Conservation (phyloP, 495 filamentous ascomycete genomes). For the Elaphomyces granulatus region DNA sequence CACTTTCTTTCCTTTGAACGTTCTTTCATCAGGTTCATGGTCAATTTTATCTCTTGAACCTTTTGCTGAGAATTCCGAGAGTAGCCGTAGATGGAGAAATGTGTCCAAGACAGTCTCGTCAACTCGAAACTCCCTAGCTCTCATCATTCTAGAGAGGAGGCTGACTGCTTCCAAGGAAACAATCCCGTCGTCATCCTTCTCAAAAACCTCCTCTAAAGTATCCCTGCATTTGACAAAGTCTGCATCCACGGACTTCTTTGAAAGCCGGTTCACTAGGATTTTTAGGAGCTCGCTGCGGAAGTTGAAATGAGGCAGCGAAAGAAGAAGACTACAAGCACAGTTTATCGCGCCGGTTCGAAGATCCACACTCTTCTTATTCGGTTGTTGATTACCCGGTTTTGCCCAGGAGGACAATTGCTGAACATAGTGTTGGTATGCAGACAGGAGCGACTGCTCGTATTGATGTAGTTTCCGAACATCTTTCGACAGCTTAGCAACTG, state of each 20-base stretch:
- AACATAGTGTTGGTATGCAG: constrained; percentile 71
- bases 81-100: constrained; percentile 76
- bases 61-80: constrained; percentile 74
- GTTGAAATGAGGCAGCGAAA: constrained; percentile 87
- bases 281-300: constrained; percentile 75
- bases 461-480: constrained; percentile 67
- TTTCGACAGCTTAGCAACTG: constrained; percentile 70
- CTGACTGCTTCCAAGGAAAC: constrained; percentile 77
- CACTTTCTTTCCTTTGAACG: constrained; percentile 40
- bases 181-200: constrained; percentile 75
- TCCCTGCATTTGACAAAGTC: constrained; percentile 67
- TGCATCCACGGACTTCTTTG: constrained; percentile 47
- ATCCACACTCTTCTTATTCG: constrained; percentile 17
- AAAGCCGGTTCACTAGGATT: constrained; percentile 73
- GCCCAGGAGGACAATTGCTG: constrained; percentile 50
- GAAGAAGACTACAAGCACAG: constrained; percentile 67
- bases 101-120: constrained; percentile 79
- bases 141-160: constrained; percentile 88
- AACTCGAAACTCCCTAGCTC: constrained; percentile 59
- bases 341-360: constrained; percentile 62
- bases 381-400: constrained; percentile 29
- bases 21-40: constrained; percentile 23
- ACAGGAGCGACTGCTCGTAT: constrained; percentile 73
- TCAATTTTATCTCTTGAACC: constrained; percentile 63
- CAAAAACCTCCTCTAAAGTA: constrained; percentile 67